Base-by-base conservation (phyloP, 2,329 filamentous ascomycete species). In the Cucurbitaria berberidis region DNA sequence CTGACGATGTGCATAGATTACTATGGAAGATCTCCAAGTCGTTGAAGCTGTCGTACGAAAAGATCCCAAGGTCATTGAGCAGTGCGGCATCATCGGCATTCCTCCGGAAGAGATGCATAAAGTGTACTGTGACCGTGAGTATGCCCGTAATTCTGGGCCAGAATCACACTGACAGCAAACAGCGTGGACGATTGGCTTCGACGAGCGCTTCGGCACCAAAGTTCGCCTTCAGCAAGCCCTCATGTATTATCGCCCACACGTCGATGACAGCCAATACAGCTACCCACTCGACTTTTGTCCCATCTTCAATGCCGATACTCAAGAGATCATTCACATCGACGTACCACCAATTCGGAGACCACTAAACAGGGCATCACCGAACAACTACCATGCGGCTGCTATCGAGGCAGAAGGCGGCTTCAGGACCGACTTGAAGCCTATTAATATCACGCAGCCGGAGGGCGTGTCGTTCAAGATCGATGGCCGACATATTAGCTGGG, bases 101-200 rank as follows among this genome's bases (percentile, higher is more conserved):
- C 85, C 90, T 11, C 82, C 82, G 51, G 83, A 89, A 62, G 90
- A 96, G 55, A 96, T 97, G 93, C 80, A 95, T 80, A 96, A 96
- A 77, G 90, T 97, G 42, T 96, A 96, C 79, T 96, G 92, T 75
- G 93, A 97, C 72, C 91, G 86, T 83, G 72, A 76, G 83, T 82
- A 18, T 9, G 4, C 16, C 9, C 13, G 11, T 10, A 35, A 35
- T n/a, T 15, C n/a, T 29, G 3, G 3, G 41, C 13, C 6, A 3
- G 21, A 38, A 38, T 19, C 54, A 19, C 38, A 40, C 62, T 67
- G 26, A 73, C 21, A 22, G 48, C 29, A 11, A 38, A 9, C 56
- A 86, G 84, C 91, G 10, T 97, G 93, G 93, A 96, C 93, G 0
- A 96, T 97, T 74, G 93, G 93, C 43, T 96, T 91, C 71, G 93